Evolutionary conservation across 1,284 basidiomycete species (phyloP).

Genomic region (Moesziomyces sp.): DNA sequence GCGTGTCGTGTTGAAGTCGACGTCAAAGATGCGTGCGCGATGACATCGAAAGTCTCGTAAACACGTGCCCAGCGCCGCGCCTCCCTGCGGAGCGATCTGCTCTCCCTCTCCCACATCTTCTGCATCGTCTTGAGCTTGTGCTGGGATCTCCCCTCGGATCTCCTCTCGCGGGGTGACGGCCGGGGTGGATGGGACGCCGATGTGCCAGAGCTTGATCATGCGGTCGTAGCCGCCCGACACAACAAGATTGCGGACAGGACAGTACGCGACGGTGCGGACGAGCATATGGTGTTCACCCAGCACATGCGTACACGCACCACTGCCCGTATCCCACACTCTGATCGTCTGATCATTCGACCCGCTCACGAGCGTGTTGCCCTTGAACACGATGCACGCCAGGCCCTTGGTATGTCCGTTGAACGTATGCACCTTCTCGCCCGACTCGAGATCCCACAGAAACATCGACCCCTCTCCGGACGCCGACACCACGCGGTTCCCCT

Average conservation of each 20-base stretch:
- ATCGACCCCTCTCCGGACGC: slow-evolving; percentile 55
- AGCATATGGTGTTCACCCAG: slow-evolving; percentile 42
- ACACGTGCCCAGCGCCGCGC: slow-evolving; percentile 5
- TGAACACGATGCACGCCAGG: slow-evolving; percentile 51
- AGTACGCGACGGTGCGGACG: slow-evolving; percentile 50
- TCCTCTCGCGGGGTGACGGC: neutral
- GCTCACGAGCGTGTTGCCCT: slow-evolving; percentile 42
- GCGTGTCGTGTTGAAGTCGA: slow-evolving; percentile 48
- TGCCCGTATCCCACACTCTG: slow-evolving; percentile 51
- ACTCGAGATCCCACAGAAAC: slow-evolving; percentile 50
- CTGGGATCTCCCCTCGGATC: neutral
- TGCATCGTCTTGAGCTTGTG: neutral
- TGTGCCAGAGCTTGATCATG: slow-evolving; percentile 46
- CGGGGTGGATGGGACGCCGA: neutral
- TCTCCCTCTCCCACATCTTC: neutral
- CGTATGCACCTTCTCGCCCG: slow-evolving; percentile 32
- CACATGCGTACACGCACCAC: slow-evolving; percentile 38
- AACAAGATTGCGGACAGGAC: slow-evolving; percentile 27
- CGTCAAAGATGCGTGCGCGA: slow-evolving; percentile 46
- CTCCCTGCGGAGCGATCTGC: neutral
- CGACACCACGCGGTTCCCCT: slow-evolving; percentile 39
- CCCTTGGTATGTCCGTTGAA: slow-evolving; percentile 51
- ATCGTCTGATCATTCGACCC: slow-evolving; percentile 59
- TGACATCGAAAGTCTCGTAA: slow-evolving; percentile 32
- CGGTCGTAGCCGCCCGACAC: slow-evolving; percentile 56